phyloP scores from a whole-genome alignment of 2,329 filamentous ascomycete species.

The Fusarium musae region DNA sequence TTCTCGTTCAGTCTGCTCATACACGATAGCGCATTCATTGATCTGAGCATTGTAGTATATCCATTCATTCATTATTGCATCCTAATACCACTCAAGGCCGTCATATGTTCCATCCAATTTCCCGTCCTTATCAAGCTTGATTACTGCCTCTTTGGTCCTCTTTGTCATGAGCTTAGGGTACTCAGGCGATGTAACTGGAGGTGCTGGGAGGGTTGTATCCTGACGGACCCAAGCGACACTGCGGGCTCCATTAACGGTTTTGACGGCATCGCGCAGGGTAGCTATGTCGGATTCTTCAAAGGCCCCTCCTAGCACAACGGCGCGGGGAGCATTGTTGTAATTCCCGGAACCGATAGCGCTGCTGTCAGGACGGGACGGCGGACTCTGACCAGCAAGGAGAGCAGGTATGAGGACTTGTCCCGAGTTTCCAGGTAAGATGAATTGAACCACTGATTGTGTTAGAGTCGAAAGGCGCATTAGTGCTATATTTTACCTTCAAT shows the following conservation, averaged over 20 bases:
- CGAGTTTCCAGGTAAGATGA: constrained; percentile 22
- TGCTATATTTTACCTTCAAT: constrained; percentile 7
- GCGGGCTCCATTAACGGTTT: background rate
- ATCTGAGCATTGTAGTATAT: background rate
- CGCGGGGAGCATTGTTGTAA: background rate
- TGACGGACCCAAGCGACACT: constrained; percentile 24
- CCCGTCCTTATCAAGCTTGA: background rate
- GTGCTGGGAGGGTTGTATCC: constrained; percentile 4
- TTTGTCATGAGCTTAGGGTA: constrained; percentile 21
- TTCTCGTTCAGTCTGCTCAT: background rate
- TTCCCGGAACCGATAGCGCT: constrained; percentile 20
- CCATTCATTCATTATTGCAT: background rate
- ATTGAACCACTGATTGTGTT: constrained; percentile 10
- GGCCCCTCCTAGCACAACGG: constrained; percentile 13
- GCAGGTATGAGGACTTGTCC: constrained; percentile 17
- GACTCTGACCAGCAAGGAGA: background rate
- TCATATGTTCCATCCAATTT: constrained; percentile 15
- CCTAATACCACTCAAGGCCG: constrained; percentile 27
- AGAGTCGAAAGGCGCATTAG: background rate
- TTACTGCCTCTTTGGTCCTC: constrained; percentile 27
- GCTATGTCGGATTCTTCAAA: constrained; percentile 21
- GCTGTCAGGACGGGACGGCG: background rate
- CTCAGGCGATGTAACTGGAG: constrained; percentile 19
- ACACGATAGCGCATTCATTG: background rate
- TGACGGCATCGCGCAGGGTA: background rate